Evolutionary conservation across 768 basidiomycete genomes (phyloP).

Genomic region (Lentinula edodes): DNA sequence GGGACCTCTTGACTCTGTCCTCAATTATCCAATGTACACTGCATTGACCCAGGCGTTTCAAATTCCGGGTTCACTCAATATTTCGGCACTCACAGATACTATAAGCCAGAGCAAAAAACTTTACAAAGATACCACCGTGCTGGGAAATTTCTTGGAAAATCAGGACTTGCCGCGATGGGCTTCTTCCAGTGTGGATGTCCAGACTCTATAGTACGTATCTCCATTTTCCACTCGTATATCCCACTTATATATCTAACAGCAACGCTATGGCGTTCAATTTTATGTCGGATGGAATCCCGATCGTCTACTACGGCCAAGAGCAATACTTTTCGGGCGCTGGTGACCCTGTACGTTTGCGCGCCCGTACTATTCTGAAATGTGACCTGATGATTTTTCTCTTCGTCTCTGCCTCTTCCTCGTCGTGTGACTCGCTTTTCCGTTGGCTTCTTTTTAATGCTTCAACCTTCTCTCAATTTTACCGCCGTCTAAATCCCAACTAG

Average conservation of each 20-base stretch:
- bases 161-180: conserved; percentile 75
- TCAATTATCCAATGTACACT: conserved; percentile 67
- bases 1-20: conserved; percentile 62
- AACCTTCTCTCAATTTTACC: neutral
- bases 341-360: conserved; percentile 51
- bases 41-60: conserved; percentile 59
- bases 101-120: conserved; percentile 48
- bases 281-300: conserved; percentile 79
- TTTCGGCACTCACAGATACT: conserved; percentile 46
- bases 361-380: neutral
- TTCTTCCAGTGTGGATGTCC: conserved; percentile 65
- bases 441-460: neutral
- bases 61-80: conserved; percentile 66
- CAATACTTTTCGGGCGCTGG: conserved; percentile 57
- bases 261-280: conserved; percentile 74
- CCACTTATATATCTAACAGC: conserved; percentile 22
- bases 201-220: conserved; percentile 54
- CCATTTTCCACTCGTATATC: neutral
- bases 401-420: neutral
- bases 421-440: neutral
- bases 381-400: neutral
- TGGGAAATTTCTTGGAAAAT: conserved; percentile 80
- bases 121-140: conserved; percentile 36
- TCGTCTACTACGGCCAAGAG: conserved; percentile 81
- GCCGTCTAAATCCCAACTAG: conserved; percentile 22